Conservation (phyloP, 129 eudicot species). For the Pittosporum tobira region DNA sequence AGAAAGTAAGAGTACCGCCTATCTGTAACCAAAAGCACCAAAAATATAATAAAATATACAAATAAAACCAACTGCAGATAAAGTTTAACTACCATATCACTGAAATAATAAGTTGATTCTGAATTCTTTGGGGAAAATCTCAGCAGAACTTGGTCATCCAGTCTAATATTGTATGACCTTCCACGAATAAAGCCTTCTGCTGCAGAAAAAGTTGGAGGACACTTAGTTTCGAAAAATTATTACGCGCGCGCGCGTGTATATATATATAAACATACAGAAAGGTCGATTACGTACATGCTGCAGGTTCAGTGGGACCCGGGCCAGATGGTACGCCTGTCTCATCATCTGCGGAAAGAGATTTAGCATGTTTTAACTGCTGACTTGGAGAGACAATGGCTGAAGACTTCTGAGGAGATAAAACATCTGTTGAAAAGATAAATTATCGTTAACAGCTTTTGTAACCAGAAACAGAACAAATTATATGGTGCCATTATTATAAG, state of each 20-base stretch:
- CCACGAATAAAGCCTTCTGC: conserved; percentile 98
- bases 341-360: conserved; percentile 44
- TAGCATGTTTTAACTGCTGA: conserved; percentile 35
- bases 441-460: conserved; percentile 5
- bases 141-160: conserved; percentile 90
- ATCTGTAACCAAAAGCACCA: conserved; percentile 43
- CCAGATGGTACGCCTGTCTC: conserved; percentile 40
- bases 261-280: conserved; percentile 4
- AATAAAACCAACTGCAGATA: conserved; percentile 1
- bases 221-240: conserved; percentile 37
- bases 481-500: not conserved
- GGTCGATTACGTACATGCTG: conserved; percentile 54
- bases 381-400: conserved; percentile 29
- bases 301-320: conserved; percentile 53
- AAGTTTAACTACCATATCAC: conserved; percentile 69
- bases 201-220: conserved; percentile 60
- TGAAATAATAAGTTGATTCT: conserved; percentile 79
- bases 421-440: conserved; percentile 28
- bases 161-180: conserved; percentile 92
- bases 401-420: conserved; percentile 39
- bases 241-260: not conserved
- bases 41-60: not conserved
- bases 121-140: conserved; percentile 92
- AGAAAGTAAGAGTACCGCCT: conserved; percentile 96
- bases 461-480: not conserved